Evolutionary conservation across 192 early-diverging fungal genomes (phyloP), one percentile per base, ranked within the genome.

Genomic region (Dissophora ornata): DNA sequence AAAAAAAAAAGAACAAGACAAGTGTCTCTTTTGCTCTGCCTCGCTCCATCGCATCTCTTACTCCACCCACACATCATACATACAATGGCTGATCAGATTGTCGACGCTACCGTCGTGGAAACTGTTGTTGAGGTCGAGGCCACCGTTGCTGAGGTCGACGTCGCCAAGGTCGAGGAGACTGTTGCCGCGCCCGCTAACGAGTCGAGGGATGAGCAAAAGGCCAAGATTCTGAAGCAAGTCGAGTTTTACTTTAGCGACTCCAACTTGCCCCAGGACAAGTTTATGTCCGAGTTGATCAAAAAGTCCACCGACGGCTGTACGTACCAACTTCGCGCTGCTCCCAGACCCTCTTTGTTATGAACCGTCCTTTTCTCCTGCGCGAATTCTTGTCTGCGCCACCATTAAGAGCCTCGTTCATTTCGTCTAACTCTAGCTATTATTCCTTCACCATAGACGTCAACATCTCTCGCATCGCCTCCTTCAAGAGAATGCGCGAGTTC

Each of bases 171-270:
- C 48, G 49, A n/a, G 18, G 59, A 47, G 8, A 18, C n/a, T 18
- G 49, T 19, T 34, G 44, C 36, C 11, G 36, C 47, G 28, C 16
- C n/a, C 19, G 28, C 29, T 11, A 3, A 21, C 6, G 34, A 28
- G 6, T 26, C 57, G 18, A 57, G 49, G 12, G 19, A 57, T 38
- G 78, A 70, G 12, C 45, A 59, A 18, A 85, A 82, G 54, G 55
- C 41, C 52, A 79, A 82, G 53, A 89, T 89, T 67, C 65, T 86
- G 21, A 87, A 82, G 58, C 87, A 89, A 65, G 85, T 89, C 44
- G 85, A 90, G 55, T 90, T 86, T 55, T 90, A 90, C 71, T 90
- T 90, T 62, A 69, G 82, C 53, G 88, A 90, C 59, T 60, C 78
- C 10, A 90, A 90, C 67, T 67, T 90, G 18, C 83, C 84, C 48